These are phyloP conservation scores for Russula lepida DNA, from an alignment of 768 basidiomycete genomes.

Conservation along the genomic window DNA sequence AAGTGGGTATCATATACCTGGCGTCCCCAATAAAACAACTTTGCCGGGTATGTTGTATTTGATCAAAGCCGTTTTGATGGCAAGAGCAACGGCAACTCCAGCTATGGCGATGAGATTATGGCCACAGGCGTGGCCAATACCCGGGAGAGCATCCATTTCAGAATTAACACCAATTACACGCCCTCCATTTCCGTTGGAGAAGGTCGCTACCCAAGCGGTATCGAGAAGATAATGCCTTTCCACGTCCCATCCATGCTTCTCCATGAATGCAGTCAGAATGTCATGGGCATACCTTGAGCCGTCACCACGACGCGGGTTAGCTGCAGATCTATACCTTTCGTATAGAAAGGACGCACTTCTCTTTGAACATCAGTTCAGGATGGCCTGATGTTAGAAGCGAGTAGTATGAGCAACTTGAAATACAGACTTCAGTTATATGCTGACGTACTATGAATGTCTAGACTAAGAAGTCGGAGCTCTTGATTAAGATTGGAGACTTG, in stretches of 20 bases:
- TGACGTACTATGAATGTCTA: slow-evolving; percentile 60
- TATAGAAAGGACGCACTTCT: slow-evolving; percentile 37
- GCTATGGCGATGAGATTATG: slow-evolving; percentile 76
- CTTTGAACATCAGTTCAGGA: slow-evolving; percentile 62
- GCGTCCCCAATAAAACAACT: slow-evolving; percentile 68
- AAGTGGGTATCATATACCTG: slow-evolving; percentile 37
- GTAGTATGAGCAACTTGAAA: not conserved
- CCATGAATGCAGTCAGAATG: slow-evolving; percentile 57
- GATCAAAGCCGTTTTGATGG: slow-evolving; percentile 55
- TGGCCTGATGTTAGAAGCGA: slow-evolving; percentile 37
- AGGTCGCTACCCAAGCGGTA: slow-evolving; percentile 72
- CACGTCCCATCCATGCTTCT: slow-evolving; percentile 55
- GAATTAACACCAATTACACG: slow-evolving; percentile 72
- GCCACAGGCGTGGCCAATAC: slow-evolving; percentile 60
- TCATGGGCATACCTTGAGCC: slow-evolving; percentile 61
- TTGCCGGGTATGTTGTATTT: slow-evolving; percentile 57
- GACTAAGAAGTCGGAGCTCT: slow-evolving; percentile 51
- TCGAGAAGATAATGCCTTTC: slow-evolving; percentile 51
- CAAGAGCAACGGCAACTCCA: slow-evolving; percentile 65
- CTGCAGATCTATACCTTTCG: not conserved
- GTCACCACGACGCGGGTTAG: not conserved
- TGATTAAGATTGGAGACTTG: slow-evolving; percentile 45
- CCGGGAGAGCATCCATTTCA: slow-evolving; percentile 44
- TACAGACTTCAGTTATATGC: not conserved
- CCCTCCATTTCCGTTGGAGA: slow-evolving; percentile 55